A percentile compares a stretch with the other conserved stretches of the same genome.
phyloP scores from a whole-genome alignment of 1,284 basidiomycete species.

The Apiotrichum montevideense region DNA sequence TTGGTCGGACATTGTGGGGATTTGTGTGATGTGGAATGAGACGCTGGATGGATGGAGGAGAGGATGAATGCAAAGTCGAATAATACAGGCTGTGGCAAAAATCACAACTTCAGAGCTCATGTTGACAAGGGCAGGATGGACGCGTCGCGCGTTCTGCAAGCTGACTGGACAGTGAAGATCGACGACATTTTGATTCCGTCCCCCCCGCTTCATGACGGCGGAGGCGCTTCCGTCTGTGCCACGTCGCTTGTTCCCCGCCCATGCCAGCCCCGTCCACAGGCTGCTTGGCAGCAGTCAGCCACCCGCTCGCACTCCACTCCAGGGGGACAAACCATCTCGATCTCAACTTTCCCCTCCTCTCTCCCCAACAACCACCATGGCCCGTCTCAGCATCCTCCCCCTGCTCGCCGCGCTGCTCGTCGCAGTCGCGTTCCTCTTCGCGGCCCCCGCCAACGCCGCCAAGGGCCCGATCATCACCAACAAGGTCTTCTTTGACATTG shows the following conservation, averaged over 20 bases:
- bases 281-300: too few relatives aligned
- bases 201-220: too few relatives aligned
- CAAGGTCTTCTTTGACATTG: slow-evolving; percentile 90
- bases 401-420: slow-evolving; percentile 62
- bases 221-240: too few relatives aligned
- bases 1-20: slow-evolving; percentile 53
- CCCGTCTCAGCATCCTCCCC: slow-evolving; percentile 58
- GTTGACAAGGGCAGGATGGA: background rate
- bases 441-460: slow-evolving; percentile 33
- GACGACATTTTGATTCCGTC: background rate
- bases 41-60: too few relatives aligned
- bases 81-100: too few relatives aligned
- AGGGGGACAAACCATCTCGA: background rate
- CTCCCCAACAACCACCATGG: slow-evolving; percentile 24
- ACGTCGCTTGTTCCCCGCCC: too few relatives aligned
- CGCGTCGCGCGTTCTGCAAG: background rate
- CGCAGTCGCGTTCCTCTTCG: slow-evolving; percentile 51
- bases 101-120: background rate
- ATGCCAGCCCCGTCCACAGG: too few relatives aligned
- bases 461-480: slow-evolving; percentile 70
- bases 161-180: too few relatives aligned
- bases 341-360: background rate
- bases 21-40: too few relatives aligned
- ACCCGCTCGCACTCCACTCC: too few relatives aligned
- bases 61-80: too few relatives aligned